phyloP scores from a whole-genome alignment of 2,329 filamentous ascomycete genomes.

The Nannizzia gypsea region DNA sequence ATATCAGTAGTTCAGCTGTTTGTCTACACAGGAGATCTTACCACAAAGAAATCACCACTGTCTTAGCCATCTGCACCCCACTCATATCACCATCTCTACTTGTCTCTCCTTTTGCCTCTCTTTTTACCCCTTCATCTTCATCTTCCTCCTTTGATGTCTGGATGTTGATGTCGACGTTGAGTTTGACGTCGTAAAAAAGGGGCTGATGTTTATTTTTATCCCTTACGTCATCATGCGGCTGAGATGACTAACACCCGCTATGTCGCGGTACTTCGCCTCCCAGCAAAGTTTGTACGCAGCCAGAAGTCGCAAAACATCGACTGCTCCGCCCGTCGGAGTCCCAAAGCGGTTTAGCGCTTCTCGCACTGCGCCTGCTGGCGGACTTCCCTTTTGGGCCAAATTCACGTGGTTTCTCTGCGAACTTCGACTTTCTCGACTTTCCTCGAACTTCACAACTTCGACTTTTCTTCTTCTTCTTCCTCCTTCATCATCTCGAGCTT shows the following conservation, averaged over 20 bases:
- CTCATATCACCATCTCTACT: too few species aligned
- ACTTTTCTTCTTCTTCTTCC: not conserved
- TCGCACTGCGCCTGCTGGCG: not conserved
- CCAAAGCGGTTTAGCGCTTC: conserved; percentile 10
- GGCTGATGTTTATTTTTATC: not conserved
- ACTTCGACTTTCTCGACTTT: conserved; percentile 3
- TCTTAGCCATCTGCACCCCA: too few species aligned
- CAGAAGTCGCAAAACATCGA: not conserved
- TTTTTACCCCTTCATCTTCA: too few species aligned
- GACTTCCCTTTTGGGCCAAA: conserved; percentile 1
- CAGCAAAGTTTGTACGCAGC: not conserved
- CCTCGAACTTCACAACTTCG: not conserved
- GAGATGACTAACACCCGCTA: not conserved
- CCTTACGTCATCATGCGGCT: not conserved
- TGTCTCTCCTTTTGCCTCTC: too few species aligned
- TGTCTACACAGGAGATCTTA: too few species aligned
- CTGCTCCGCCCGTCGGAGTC: conserved; percentile 10
- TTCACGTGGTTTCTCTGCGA: conserved; percentile 3
- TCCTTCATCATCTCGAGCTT: not conserved
- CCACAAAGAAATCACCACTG: too few species aligned
- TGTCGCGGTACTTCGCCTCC: not conserved
- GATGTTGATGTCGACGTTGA: too few species aligned
- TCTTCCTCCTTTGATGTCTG: too few species aligned
- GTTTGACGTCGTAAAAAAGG: too few species aligned
- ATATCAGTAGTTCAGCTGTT: too few species aligned